Evolutionary conservation across 2,329 filamentous ascomycete species (phyloP).

Genomic region (Penicillium expansum): DNA sequence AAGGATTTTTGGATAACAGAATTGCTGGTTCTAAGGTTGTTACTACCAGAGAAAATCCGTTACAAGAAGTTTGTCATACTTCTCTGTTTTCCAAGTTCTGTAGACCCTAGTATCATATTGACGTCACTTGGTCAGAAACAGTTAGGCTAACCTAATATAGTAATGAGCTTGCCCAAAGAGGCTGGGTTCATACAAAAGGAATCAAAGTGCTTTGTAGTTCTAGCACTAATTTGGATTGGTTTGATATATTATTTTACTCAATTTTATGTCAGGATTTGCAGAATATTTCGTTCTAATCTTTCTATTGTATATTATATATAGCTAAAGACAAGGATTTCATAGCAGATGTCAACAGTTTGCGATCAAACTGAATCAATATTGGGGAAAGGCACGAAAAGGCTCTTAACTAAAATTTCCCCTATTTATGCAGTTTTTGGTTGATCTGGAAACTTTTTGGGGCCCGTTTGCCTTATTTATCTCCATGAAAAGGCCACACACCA

Average conservation of each 20-base stretch:
- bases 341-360: neutral
- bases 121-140: slow-evolving; percentile 21
- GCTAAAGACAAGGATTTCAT: neutral
- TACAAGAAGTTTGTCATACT: neutral
- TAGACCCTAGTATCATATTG: slow-evolving; percentile 23
- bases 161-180: slow-evolving; percentile 16
- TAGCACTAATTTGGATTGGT: too few relatives aligned
- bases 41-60: neutral
- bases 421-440: neutral
- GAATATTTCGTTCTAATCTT: too few relatives aligned
- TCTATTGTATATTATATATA: neutral
- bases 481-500: too few relatives aligned
- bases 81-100: slow-evolving; percentile 12
- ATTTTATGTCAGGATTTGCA: rapidly evolving
- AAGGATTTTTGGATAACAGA: neutral
- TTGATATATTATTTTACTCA: neutral
- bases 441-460: neutral
- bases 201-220: neutral
- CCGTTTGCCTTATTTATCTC: too few relatives aligned
- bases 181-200: neutral
- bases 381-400: neutral
- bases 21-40: neutral
- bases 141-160: slow-evolving; percentile 14
- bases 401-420: neutral
- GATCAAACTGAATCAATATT: neutral